Evolutionary conservation across 2,329 filamentous ascomycete genomes (phyloP).

Genomic region (Talaromyces atroroseus): DNA sequence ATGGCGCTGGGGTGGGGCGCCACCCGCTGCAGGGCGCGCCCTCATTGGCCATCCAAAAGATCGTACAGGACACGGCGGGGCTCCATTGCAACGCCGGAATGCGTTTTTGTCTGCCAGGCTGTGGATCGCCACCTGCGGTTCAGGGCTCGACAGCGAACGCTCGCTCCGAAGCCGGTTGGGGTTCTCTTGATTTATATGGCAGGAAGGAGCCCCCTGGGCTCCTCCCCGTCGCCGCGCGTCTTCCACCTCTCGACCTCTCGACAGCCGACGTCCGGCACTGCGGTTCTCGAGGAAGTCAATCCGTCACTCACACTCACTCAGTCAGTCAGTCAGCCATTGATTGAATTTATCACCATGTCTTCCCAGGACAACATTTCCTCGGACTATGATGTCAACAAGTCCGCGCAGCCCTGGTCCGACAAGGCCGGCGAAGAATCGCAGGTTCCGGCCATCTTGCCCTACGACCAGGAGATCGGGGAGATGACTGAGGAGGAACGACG

Average conservation of each 20-base stretch:
- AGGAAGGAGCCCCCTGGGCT: background rate
- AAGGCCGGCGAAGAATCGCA: conserved; percentile 3
- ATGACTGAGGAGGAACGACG: conserved; percentile 14
- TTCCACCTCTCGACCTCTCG: background rate
- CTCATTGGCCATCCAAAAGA: background rate
- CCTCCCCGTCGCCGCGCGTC: background rate
- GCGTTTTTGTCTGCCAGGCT: background rate
- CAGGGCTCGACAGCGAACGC: background rate
- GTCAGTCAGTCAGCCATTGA: too few species aligned
- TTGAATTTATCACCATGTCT: conserved; percentile 2
- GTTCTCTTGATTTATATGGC: background rate
- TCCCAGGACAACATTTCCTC: conserved; percentile 12
- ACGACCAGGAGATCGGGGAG: conserved; percentile 14
- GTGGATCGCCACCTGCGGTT: background rate
- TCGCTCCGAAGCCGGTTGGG: background rate
- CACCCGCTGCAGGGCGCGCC: background rate
- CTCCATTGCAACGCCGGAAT: background rate
- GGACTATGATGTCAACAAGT: conserved; percentile 9
- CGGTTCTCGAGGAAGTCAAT: too few species aligned
- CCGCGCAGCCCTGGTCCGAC: background rate
- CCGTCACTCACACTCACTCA: too few species aligned
- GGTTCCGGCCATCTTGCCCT: background rate
- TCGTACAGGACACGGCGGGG: background rate
- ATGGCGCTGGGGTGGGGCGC: background rate
- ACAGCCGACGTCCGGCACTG: background rate